These are phyloP conservation scores for Blastobotrys elegans DNA, from an alignment of 1,139 yeast genomes.

Conservation along the genomic window DNA sequence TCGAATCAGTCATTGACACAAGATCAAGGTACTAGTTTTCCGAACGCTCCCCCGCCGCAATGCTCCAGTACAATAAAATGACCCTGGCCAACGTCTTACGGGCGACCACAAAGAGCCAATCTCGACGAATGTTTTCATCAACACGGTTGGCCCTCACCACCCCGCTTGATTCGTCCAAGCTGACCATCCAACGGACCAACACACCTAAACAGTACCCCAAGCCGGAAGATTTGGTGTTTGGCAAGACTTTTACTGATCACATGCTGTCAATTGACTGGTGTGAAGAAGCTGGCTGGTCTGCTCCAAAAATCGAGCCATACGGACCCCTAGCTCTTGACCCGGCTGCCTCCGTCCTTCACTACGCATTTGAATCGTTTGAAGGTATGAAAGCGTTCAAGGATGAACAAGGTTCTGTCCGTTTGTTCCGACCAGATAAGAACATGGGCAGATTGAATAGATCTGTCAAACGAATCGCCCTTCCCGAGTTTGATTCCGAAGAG, in stretches of 20 bases:
- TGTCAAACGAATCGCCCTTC: slow-evolving; percentile 82
- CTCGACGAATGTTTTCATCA: not conserved
- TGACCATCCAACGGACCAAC: slow-evolving; percentile 52
- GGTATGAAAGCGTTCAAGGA: slow-evolving; percentile 89
- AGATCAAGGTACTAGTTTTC: too few relatives aligned
- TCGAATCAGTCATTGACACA: too few relatives aligned
- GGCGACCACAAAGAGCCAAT: not conserved
- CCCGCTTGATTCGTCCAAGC: slow-evolving; percentile 54
- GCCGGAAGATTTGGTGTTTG: slow-evolving; percentile 75
- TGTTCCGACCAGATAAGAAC: slow-evolving; percentile 88
- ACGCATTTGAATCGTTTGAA: slow-evolving; percentile 92
- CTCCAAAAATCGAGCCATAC: slow-evolving; percentile 82
- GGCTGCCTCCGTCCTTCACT: slow-evolving; percentile 83
- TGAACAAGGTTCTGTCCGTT: slow-evolving; percentile 57
- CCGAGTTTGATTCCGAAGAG: slow-evolving; percentile 75
- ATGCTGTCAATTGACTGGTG: slow-evolving; percentile 89
- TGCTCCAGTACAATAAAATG: too few relatives aligned
- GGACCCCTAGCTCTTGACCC: slow-evolving; percentile 76
- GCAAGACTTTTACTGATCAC: slow-evolving; percentile 83
- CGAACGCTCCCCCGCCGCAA: too few relatives aligned
- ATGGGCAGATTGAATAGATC: slow-evolving; percentile 88
- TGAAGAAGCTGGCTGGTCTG: slow-evolving; percentile 70
- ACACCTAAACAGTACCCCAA: slow-evolving; percentile 64
- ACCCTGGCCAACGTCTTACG: too few relatives aligned
- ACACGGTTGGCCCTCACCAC: not conserved